Evolutionary conservation across 2,329 filamentous ascomycete species (phyloP).

Genomic region (Knoxdaviesia capensis): DNA sequence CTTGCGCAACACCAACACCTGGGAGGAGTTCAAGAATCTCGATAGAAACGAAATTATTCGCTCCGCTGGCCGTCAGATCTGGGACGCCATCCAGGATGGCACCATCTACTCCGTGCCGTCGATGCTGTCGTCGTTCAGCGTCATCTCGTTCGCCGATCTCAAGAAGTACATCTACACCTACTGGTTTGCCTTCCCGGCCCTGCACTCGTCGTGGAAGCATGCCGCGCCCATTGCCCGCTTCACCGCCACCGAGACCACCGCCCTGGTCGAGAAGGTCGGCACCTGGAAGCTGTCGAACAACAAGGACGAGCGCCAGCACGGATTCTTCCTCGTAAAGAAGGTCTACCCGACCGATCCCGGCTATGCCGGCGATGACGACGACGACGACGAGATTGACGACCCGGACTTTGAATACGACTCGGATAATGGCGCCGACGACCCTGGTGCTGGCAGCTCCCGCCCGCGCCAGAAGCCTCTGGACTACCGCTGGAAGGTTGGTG

Average conservation of each 20-base stretch:
- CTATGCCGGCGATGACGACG: constrained; percentile 6
- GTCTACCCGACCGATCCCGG: constrained; percentile 15
- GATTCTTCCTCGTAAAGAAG: constrained; percentile 89
- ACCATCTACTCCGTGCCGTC: constrained; percentile 92
- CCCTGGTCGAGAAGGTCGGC: constrained; percentile 63
- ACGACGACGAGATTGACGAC: constrained; percentile 14
- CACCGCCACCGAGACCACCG: constrained; percentile 48
- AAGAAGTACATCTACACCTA: constrained; percentile 98
- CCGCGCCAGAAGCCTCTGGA: constrained; percentile 18
- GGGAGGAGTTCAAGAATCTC: constrained; percentile 75
- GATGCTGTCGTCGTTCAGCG: constrained; percentile 69
- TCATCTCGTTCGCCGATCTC: constrained; percentile 83
- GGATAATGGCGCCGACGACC: constrained; percentile 21
- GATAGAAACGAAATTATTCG: constrained; percentile 28
- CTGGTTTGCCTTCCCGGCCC: constrained; percentile 88
- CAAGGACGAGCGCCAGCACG: constrained; percentile 66
- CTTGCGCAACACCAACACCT: constrained; percentile 90
- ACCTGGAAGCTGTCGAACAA: constrained; percentile 59
- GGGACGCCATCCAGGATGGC: constrained; percentile 92
- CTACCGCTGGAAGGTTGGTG: constrained; percentile 59
- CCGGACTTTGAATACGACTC: constrained; percentile 24
- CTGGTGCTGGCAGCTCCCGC: constrained; percentile 4
- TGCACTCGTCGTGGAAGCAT: constrained; percentile 72
- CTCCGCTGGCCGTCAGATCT: constrained; percentile 40
- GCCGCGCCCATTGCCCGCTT: constrained; percentile 33